Conservation (phyloP, 1,139 yeast genomes). For the Diutina rugosa region DNA sequence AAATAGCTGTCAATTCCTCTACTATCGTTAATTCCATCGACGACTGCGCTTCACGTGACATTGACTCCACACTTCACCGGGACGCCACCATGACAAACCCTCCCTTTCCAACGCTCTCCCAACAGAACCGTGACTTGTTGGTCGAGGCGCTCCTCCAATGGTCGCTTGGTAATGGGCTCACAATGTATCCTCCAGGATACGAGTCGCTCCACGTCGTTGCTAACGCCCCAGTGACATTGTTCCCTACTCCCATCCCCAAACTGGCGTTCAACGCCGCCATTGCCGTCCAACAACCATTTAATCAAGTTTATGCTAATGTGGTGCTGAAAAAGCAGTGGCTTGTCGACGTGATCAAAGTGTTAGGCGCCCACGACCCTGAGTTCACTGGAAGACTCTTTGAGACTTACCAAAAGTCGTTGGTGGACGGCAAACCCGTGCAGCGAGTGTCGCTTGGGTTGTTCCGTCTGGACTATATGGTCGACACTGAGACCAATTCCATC, state of each 20-base stretch:
- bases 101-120: conserved; percentile 20
- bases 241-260: conserved; percentile 80
- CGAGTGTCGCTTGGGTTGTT: conserved; percentile 71
- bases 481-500: conserved; percentile 30
- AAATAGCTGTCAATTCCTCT: too few species aligned
- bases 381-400: conserved; percentile 75
- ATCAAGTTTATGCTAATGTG: conserved; percentile 59
- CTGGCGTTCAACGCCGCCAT: conserved; percentile 53
- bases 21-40: too few species aligned
- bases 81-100: neutral
- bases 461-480: conserved; percentile 83
- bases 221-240: conserved; percentile 78
- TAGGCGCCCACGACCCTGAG: conserved; percentile 50
- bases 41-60: neutral
- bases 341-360: conserved; percentile 35
- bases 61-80: neutral
- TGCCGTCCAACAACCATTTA: conserved; percentile 55
- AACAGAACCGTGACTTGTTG: conserved; percentile 14
- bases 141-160: conserved; percentile 41
- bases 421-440: conserved; percentile 38
- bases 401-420: conserved; percentile 38
- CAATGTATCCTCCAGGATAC: conserved; percentile 60
- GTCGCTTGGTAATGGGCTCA: conserved; percentile 66
- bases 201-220: conserved; percentile 27
- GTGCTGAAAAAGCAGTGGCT: conserved; percentile 52